Evolutionary conservation across 73 alveolate species (phyloP), one percentile per base, ranked within the genome.

Genomic region (Paramecium sexaurelia): DNA sequence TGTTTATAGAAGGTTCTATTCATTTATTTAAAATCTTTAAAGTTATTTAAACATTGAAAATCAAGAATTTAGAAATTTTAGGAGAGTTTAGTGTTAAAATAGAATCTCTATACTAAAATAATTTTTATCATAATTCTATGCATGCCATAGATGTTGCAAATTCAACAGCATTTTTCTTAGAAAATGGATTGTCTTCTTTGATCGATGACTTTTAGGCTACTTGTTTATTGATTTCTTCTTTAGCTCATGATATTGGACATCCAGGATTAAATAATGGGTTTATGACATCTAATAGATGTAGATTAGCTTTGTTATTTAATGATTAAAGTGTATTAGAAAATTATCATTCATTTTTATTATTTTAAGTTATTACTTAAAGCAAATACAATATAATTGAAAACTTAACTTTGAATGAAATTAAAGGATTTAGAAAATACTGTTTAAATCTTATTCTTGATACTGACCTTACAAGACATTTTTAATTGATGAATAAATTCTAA

Each of bases 311-410:
- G 17, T 68, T 93, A 33, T 94, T 83, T 61, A 78, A 78, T 45
- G 97, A 90, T 92, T 27, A 95, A 85, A 69, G 94, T 83, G 97
- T 95, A 11, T 78, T 95, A 1, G 97, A 95, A 56, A 95, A 95
- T 84, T 88, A 91, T 83, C 96, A 93, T 85, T 92, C 91, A 24
- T 78, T 78, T 61, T 27, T 78, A n/a, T 41, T 78, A 9, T 78
- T 78, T 43, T 37, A 78, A 22, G 71, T 78, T 6, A 15, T 78
- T 8, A 22, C 32, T 27, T 37, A 35, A 35, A 37, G 43, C 4
- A 29, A 78, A 40, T 41, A 15, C n/a, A 45, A 78, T 43, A 78
- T 78, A 5, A 24, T 15, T 7, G 40, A 39, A 9, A 78, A 78
- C 8, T 15, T 78, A 78, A 78, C 22, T 10, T 11, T 6, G 1